Percentiles rank a stretch among this genome's conserved stretches.
Conservation (phyloP, 495 filamentous ascomycete genomes). For the Venustampulla echinocandica region DNA sequence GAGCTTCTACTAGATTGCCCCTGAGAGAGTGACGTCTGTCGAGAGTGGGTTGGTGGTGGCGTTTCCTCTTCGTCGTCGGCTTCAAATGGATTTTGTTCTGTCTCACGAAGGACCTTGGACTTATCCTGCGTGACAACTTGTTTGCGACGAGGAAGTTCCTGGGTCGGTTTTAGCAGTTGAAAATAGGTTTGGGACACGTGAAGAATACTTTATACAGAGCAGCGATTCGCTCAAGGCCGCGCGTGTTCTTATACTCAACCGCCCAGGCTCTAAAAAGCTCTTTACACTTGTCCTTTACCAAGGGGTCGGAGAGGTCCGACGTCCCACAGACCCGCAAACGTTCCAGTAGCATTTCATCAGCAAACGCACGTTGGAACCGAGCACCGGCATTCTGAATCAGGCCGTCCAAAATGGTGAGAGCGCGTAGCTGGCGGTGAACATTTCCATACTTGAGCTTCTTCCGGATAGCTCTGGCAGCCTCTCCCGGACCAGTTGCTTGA, state of each 20-base stretch:
- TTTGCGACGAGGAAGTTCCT: slow-evolving; percentile 47
- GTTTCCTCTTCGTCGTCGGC: slow-evolving; percentile 50
- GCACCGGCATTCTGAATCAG: slow-evolving; percentile 90
- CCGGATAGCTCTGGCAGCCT: slow-evolving; percentile 84
- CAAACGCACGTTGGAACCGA: slow-evolving; percentile 79
- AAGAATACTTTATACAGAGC: slow-evolving; percentile 60
- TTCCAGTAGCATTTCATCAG: slow-evolving; percentile 89
- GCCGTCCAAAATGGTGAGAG: slow-evolving; percentile 84
- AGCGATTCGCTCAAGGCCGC: slow-evolving; percentile 71
- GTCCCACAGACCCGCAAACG: slow-evolving; percentile 81
- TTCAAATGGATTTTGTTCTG: slow-evolving; percentile 51
- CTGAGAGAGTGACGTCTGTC: slow-evolving; percentile 14
- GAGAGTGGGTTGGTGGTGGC: slow-evolving; percentile 6
- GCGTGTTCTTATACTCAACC: slow-evolving; percentile 66
- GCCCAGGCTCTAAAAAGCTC: slow-evolving; percentile 86
- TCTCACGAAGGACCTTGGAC: slow-evolving; percentile 73
- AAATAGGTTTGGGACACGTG: background rate
- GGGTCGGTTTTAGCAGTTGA: too few species aligned
- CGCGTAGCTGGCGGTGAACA: slow-evolving; percentile 81
- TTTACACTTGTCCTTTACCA: slow-evolving; percentile 79
- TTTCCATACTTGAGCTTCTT: slow-evolving; percentile 99
- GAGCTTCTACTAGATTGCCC: slow-evolving; percentile 23
- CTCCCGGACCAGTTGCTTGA: slow-evolving; percentile 76
- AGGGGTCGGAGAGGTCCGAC: slow-evolving; percentile 72
- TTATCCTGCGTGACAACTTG: slow-evolving; percentile 56